A percentile compares a stretch with the other conserved stretches of the same genome.
These are phyloP conservation scores for Rubroboletus satanas DNA, from an alignment of 768 basidiomycete species.

Conservation along the genomic window DNA sequence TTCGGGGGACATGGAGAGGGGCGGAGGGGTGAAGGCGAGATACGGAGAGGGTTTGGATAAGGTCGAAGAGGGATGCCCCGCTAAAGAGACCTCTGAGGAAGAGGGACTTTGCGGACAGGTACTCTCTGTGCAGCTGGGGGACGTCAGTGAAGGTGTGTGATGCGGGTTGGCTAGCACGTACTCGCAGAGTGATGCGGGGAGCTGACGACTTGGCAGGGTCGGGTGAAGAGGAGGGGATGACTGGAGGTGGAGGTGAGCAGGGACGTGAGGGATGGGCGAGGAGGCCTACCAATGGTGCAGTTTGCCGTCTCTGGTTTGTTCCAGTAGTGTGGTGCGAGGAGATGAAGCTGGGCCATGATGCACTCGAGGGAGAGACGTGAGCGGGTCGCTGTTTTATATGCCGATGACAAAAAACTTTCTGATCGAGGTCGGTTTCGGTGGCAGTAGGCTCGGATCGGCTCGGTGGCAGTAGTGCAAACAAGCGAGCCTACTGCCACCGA, in stretches of 20 bases:
- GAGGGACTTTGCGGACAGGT: conserved; percentile 74
- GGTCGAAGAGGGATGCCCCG: conserved; percentile 59
- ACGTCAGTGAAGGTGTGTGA: conserved; percentile 2
- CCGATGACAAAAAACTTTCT: no score
- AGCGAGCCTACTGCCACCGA: no score
- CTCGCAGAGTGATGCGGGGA: conserved; percentile 61
- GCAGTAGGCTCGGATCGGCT: no score
- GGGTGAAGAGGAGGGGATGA: not conserved
- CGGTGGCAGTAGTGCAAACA: no score
- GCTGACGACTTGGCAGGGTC: conserved; percentile 17
- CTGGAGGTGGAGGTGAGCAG: not conserved
- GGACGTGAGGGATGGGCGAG: accelerated
- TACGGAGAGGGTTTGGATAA: conserved; percentile 39
- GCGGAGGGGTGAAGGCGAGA: conserved; percentile 21
- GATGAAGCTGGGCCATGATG: not conserved
- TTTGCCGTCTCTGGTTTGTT: not conserved
- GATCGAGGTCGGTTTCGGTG: no score
- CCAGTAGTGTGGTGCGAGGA: not conserved
- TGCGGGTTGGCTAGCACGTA: conserved; percentile 28
- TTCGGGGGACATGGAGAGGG: conserved; percentile 37
- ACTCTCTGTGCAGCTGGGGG: conserved; percentile 71
- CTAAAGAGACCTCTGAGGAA: conserved; percentile 69
- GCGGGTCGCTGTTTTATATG: not conserved
- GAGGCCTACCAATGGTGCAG: not conserved
- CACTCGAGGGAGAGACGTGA: not conserved